A percentile compares a stretch with the other conserved stretches of the same genome.
Conservation (phyloP, 225 moss, liverwort and hornwort genomes). For the Pseudisothecium myosuroides region DNA sequence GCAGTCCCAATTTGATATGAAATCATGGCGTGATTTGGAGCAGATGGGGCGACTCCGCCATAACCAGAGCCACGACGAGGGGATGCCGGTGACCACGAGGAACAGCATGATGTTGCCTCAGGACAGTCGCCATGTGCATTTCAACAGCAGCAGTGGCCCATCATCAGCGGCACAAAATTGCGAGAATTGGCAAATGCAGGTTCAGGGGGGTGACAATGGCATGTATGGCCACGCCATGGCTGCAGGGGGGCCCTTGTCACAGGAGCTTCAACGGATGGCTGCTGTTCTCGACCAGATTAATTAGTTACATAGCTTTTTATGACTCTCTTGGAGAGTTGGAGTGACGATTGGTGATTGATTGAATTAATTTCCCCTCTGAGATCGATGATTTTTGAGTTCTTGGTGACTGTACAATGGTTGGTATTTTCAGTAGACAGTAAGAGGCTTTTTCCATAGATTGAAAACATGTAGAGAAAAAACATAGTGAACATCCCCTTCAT, state of each 20-base stretch:
- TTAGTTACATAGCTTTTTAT: background rate
- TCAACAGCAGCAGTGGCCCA: background rate
- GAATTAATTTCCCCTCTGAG: background rate
- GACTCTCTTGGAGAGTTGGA: background rate
- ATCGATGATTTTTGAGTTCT: background rate
- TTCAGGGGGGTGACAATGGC: background rate
- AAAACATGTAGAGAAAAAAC: background rate
- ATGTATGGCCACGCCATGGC: constrained; percentile 9
- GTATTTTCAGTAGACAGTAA: background rate
- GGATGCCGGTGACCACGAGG: background rate
- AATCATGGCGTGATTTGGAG: constrained; percentile 40
- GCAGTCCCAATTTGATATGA: constrained; percentile 5
- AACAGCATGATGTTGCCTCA: background rate
- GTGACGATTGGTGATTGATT: background rate
- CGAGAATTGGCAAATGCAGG: constrained; percentile 48
- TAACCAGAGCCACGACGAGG: background rate
- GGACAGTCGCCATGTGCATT: background rate
- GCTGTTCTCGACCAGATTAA: constrained; percentile 53
- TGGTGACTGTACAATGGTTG: background rate
- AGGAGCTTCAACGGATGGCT: constrained; percentile 57
- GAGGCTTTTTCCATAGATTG: background rate
- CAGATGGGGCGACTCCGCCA: background rate
- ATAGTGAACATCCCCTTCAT: background rate
- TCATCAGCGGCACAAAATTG: background rate
- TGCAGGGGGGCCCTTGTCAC: constrained; percentile 27